phyloP scores from a whole-genome alignment of 805 yeast species.

The Kluyveromyces siamensis region DNA sequence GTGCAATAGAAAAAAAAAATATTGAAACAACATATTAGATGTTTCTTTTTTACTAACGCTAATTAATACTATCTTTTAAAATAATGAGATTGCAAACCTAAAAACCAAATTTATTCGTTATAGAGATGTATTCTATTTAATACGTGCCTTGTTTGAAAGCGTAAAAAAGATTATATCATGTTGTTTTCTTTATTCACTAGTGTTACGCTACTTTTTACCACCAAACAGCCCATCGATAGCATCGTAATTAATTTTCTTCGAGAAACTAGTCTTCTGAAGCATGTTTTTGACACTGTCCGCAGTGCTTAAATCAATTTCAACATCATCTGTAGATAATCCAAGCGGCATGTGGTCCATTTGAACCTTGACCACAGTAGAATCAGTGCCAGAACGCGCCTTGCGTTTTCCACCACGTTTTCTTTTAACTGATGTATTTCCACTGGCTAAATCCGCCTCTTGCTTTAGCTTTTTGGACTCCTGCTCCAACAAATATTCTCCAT shows the following conservation, averaged over 20 bases:
- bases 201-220: slow-evolving; percentile 3
- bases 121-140: too few relatives aligned
- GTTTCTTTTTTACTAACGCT: neutral
- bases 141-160: too few relatives aligned
- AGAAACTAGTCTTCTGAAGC: slow-evolving; percentile 65
- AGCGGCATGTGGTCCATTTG: slow-evolving; percentile 13
- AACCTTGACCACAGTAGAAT: slow-evolving; percentile 27
- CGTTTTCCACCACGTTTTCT: slow-evolving; percentile 33
- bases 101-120: too few relatives aligned
- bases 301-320: slow-evolving; percentile 40
- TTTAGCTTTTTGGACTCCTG: slow-evolving; percentile 81
- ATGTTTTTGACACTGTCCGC: slow-evolving; percentile 73
- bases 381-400: slow-evolving; percentile 16
- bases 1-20: neutral
- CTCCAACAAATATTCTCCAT: slow-evolving; percentile 75
- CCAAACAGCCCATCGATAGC: slow-evolving; percentile 52
- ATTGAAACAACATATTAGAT: neutral
- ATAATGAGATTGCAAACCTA: too few relatives aligned
- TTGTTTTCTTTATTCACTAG: neutral
- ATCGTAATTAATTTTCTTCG: slow-evolving; percentile 84
- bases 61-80: too few relatives aligned
- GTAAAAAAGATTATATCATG: neutral
- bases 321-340: slow-evolving; percentile 20
- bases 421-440: slow-evolving; percentile 61
- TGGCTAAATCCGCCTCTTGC: slow-evolving; percentile 75